Percentiles rank a stretch among this genome's conserved stretches.
phyloP scores from a whole-genome alignment of 2,329 filamentous ascomycete genomes.

The Cercospora janseana region DNA sequence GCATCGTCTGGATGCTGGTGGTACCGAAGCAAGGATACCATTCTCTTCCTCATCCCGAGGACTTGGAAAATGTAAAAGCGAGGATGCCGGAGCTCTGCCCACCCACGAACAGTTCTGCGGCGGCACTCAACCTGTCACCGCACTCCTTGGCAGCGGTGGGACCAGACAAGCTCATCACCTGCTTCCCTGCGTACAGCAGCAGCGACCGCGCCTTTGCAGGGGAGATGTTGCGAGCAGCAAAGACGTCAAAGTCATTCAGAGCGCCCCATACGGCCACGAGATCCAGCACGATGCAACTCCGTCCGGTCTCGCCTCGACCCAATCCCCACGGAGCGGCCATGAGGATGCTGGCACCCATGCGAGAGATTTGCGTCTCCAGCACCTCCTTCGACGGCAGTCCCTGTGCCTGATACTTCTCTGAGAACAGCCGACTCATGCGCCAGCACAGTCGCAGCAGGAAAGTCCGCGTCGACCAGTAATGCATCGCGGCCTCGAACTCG shows the following conservation, averaged over 20 bases:
- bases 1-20: neutral
- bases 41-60: neutral
- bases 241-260: conserved; percentile 22
- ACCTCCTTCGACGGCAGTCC: conserved; percentile 8
- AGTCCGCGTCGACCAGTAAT: conserved; percentile 22
- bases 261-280: conserved; percentile 23
- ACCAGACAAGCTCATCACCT: conserved; percentile 16
- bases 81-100: conserved; percentile 17
- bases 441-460: conserved; percentile 22
- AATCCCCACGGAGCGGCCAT: conserved; percentile 20
- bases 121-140: conserved; percentile 15
- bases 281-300: conserved; percentile 19
- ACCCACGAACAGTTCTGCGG: conserved; percentile 20
- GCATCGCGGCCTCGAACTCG: conserved; percentile 21
- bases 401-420: conserved; percentile 13
- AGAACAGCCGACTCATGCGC: conserved; percentile 16
- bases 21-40: neutral
- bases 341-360: conserved; percentile 22
- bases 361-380: conserved; percentile 15
- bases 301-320: conserved; percentile 18
- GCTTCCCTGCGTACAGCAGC: conserved; percentile 9
- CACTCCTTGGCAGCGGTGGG: conserved; percentile 10
- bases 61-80: conserved; percentile 19
- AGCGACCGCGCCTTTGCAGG: conserved; percentile 16
- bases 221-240: conserved; percentile 15